These are phyloP conservation scores for Arthonia radiata DNA, from an alignment of 495 filamentous ascomycete species.

Conservation along the genomic window DNA sequence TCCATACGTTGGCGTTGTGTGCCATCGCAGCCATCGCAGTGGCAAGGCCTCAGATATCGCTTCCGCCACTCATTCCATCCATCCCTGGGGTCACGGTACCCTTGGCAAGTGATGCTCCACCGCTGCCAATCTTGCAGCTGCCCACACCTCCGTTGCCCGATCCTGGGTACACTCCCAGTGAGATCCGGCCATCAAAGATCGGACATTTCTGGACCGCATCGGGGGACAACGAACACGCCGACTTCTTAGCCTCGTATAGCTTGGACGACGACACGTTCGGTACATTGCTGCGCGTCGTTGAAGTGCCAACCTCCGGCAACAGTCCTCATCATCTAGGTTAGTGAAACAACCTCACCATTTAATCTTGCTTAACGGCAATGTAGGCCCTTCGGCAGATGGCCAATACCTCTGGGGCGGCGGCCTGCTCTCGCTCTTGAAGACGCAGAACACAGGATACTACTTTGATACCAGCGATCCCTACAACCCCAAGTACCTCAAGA, in stretches of 20 bases:
- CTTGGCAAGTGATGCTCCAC: conserved; percentile 22
- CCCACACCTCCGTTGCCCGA: conserved; percentile 30
- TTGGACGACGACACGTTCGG: conserved; percentile 39
- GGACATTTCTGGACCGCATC: conserved; percentile 39
- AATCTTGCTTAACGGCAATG: too few species aligned
- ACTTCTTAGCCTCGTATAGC: conserved; percentile 34
- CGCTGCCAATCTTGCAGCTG: conserved; percentile 31
- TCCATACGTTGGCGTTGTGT: too few species aligned
- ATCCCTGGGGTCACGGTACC: conserved; percentile 33
- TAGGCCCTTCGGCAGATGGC: conserved; percentile 29
- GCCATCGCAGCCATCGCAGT: too few species aligned
- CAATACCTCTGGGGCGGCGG: conserved; percentile 35
- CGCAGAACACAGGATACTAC: conserved; percentile 35
- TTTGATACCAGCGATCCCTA: conserved; percentile 34
- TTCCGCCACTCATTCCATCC: conserved; percentile 31
- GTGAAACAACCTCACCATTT: too few species aligned
- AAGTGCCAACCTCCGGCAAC: conserved; percentile 35
- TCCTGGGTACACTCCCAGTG: conserved; percentile 25
- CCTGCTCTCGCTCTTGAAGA: conserved; percentile 34
- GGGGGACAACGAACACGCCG: conserved; percentile 32
- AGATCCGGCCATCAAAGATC: conserved; percentile 39
- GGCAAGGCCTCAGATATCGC: conserved; percentile 12
- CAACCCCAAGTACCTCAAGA: conserved; percentile 29
- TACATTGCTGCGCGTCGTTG: conserved; percentile 29
- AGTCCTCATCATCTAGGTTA: conserved; percentile 36